A percentile compares a stretch with the other conserved stretches of the same genome.
phyloP scores from a whole-genome alignment of 805 yeast genomes.

The Jamesozyma spencerorum region DNA sequence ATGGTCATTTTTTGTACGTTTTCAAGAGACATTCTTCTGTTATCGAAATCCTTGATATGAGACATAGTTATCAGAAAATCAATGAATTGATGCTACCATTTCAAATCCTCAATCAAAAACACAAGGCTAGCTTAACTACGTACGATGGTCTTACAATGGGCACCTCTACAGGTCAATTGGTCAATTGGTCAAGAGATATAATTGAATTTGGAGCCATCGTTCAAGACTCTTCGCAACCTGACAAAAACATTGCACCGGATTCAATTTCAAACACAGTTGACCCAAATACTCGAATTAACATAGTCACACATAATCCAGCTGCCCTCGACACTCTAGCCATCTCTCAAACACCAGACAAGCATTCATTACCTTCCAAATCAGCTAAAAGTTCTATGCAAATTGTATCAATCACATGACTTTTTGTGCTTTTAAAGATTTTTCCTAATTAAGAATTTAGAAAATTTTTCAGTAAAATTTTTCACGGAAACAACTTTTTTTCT shows the following conservation, averaged over 20 bases:
- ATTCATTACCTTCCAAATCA: background rate
- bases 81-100: slow-evolving; percentile 19
- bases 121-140: slow-evolving; percentile 15
- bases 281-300: slow-evolving; percentile 11
- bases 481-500: background rate
- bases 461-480: background rate
- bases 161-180: slow-evolving; percentile 12
- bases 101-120: slow-evolving; percentile 17
- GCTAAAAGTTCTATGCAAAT: no score
- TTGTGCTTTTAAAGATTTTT: no score
- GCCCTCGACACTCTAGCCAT: slow-evolving; percentile 11
- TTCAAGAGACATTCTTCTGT: slow-evolving; percentile 24
- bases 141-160: slow-evolving; percentile 22
- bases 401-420: no score
- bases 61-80: slow-evolving; percentile 15
- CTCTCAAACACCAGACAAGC: slow-evolving; percentile 21
- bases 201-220: slow-evolving; percentile 25
- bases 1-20: slow-evolving; percentile 31
- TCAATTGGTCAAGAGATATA: slow-evolving; percentile 19
- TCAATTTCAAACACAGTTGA: background rate
- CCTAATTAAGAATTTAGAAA: background rate
- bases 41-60: slow-evolving; percentile 30
- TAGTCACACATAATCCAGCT: slow-evolving; percentile 13
- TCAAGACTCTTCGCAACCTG: background rate
- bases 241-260: background rate